Conservation (phyloP, 2,329 filamentous ascomycete genomes). For the Lachnellula subtilissima region DNA sequence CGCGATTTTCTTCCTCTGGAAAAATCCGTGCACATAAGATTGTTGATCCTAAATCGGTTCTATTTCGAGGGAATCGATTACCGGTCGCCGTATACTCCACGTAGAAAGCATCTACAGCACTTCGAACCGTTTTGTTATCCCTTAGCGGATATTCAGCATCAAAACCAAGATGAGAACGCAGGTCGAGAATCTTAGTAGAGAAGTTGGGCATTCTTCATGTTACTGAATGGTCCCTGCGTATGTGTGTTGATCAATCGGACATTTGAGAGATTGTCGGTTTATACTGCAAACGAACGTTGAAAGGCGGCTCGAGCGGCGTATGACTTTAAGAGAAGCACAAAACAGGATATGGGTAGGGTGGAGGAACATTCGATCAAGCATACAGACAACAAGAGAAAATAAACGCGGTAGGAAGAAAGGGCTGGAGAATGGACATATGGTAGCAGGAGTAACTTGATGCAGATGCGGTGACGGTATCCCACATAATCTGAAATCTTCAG, state of each 20-base stretch:
- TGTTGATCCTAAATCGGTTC: neutral
- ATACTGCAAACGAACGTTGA: neutral
- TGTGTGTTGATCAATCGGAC: neutral
- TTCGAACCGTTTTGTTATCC: neutral
- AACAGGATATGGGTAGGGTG: neutral
- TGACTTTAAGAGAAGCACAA: neutral
- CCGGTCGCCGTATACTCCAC: neutral
- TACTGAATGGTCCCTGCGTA: neutral
- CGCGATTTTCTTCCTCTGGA: neutral
- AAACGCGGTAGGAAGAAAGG: too few species aligned
- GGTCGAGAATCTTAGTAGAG: neutral
- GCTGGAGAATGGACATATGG: too few species aligned
- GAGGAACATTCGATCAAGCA: neutral
- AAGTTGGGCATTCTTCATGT: neutral
- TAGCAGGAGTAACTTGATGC: too few species aligned
- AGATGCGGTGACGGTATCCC: too few species aligned
- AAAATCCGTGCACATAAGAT: neutral
- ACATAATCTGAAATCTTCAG: too few species aligned
- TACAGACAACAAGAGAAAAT: too few species aligned
- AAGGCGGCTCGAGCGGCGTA: neutral
- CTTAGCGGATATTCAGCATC: neutral
- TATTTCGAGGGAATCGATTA: neutral
- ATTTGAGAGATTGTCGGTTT: neutral
- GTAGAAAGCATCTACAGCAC: neutral
- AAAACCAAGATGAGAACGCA: slow-evolving; percentile 1